Percentiles rank a stretch among this genome's conserved stretches.
These are phyloP conservation scores for Botryotinia calthae DNA, from an alignment of 2,329 filamentous ascomycete species.

Conservation along the genomic window DNA sequence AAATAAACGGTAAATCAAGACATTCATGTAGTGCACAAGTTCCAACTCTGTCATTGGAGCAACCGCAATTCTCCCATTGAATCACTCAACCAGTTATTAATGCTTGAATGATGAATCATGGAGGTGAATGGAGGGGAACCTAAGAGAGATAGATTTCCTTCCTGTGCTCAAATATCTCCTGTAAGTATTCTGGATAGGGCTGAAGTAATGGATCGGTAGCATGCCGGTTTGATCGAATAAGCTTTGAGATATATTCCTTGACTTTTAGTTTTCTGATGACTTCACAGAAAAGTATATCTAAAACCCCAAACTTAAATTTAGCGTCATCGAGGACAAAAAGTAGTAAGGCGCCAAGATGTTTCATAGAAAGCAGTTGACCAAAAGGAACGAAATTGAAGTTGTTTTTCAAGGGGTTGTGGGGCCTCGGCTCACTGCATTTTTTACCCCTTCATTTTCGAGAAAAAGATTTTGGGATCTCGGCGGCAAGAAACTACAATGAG, in stretches of 20 bases:
- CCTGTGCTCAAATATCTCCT: background rate
- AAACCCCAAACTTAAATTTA: background rate
- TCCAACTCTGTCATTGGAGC: background rate
- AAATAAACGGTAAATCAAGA: background rate
- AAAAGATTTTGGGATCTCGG: background rate
- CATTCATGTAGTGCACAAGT: background rate
- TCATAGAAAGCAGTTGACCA: background rate
- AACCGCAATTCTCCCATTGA: background rate
- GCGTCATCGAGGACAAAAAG: background rate
- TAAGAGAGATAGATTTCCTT: background rate
- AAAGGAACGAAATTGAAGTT: slow-evolving; percentile 2
- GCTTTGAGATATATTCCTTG: background rate
- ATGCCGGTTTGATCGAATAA: background rate
- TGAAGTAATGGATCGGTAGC: background rate
- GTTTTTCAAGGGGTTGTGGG: background rate
- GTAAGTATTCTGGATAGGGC: background rate
- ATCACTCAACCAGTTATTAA: background rate
- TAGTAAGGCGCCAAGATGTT: slow-evolving; percentile 1
- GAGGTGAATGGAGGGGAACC: background rate
- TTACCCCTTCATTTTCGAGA: slow-evolving; percentile 3
- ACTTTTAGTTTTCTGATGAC: background rate
- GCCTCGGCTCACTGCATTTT: background rate
- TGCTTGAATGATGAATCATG: background rate
- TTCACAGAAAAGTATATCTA: background rate
- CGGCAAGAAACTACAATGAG: background rate